Conservation (phyloP, 768 basidiomycete genomes). For the Collybia sp. region DNA sequence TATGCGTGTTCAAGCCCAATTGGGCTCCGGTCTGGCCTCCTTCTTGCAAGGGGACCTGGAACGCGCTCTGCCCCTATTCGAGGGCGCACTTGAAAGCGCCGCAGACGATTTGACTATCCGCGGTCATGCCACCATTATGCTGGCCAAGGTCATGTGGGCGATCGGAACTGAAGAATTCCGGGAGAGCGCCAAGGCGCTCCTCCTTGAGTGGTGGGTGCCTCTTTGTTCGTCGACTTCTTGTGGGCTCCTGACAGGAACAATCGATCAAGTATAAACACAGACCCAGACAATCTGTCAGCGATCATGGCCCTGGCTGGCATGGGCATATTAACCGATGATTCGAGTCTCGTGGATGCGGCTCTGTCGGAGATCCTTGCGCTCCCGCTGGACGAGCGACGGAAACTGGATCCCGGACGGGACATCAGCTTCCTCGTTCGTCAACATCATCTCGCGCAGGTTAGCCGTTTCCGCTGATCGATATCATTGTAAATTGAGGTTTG, state of each 20-base stretch:
- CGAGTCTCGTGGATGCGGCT: constrained; percentile 79
- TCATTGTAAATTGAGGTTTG: neutral
- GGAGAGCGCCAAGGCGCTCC: constrained; percentile 71
- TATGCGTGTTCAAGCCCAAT: constrained; percentile 57
- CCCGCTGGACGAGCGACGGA: constrained; percentile 57
- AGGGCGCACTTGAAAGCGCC: constrained; percentile 57
- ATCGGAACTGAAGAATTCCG: constrained; percentile 69
- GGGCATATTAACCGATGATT: constrained; percentile 78
- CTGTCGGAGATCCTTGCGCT: constrained; percentile 74
- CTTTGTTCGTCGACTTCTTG: neutral
- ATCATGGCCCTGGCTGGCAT: constrained; percentile 87
- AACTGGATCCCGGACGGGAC: constrained; percentile 66
- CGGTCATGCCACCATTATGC: constrained; percentile 70
- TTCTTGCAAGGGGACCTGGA: constrained; percentile 62
- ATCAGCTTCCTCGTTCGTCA: constrained; percentile 69
- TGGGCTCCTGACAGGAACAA: too few relatives aligned
- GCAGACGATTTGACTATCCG: constrained; percentile 42
- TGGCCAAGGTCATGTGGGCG: constrained; percentile 86
- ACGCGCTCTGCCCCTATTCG: constrained; percentile 60
- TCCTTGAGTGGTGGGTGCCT: constrained; percentile 73
- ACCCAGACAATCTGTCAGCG: constrained; percentile 75
- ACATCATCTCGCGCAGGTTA: constrained; percentile 71
- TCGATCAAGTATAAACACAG: constrained; percentile 58
- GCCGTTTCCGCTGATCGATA: neutral
- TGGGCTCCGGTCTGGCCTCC: constrained; percentile 70